Evolutionary conservation across 176 grass and related monocot genomes (phyloP).

Genomic region (Calamus simplicifolius): DNA sequence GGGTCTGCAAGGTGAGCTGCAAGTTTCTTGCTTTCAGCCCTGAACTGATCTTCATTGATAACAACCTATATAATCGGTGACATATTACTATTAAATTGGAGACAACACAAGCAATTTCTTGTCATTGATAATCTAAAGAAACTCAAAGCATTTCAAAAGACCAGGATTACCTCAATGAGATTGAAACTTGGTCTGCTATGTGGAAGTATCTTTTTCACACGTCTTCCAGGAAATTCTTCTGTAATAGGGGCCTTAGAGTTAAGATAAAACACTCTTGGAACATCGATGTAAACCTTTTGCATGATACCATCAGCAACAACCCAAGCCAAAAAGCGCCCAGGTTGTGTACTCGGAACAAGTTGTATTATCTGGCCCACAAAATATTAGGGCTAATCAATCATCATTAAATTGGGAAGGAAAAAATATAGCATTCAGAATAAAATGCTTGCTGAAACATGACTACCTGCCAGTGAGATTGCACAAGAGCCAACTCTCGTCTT

Average conservation of each 20-base stretch:
- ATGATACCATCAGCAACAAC: constrained; percentile 81
- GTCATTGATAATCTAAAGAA: neutral
- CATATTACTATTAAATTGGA: constrained; percentile 8
- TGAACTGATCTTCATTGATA: constrained; percentile 88
- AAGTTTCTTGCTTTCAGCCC: constrained; percentile 77
- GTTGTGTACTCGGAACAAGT: constrained; percentile 48
- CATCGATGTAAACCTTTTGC: constrained; percentile 77
- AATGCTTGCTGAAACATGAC: constrained; percentile 1
- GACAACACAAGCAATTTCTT: constrained; percentile 4
- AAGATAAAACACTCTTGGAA: constrained; percentile 77
- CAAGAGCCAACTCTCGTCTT: constrained; percentile 74
- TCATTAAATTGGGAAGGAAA: neutral
- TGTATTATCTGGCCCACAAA: constrained; percentile 78
- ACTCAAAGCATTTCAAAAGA: neutral
- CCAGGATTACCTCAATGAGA: constrained; percentile 71
- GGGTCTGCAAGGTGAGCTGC: constrained; percentile 82
- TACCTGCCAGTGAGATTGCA: constrained; percentile 93
- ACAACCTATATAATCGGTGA: constrained; percentile 44
- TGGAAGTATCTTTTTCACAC: constrained; percentile 95
- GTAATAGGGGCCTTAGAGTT: constrained; percentile 73
- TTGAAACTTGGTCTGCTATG: constrained; percentile 77
- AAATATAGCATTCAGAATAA: neutral
- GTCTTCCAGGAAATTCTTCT: constrained; percentile 84
- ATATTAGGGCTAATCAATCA: constrained; percentile 19
- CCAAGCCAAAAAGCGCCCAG: constrained; percentile 78